Evolutionary conservation across 805 yeast genomes (phyloP).

Genomic region (Candida fluviatilis): DNA sequence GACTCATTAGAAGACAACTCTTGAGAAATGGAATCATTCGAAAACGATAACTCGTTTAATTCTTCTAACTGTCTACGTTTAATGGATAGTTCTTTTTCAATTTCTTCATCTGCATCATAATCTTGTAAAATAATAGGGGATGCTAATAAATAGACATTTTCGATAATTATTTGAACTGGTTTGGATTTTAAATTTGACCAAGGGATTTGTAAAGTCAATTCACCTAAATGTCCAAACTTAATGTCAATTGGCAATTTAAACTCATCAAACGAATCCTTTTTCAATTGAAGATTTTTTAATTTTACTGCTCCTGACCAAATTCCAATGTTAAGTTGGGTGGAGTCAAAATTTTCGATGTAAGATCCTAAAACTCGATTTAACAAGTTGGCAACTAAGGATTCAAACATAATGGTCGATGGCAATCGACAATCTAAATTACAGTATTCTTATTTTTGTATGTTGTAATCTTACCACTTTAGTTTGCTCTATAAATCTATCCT

Average conservation of each 20-base stretch:
- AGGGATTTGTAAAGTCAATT: conserved; percentile 85
- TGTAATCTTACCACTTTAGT: too few relatives aligned
- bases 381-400: conserved; percentile 60
- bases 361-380: conserved; percentile 61
- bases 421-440: not conserved
- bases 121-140: conserved; percentile 63
- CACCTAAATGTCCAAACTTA: conserved; percentile 85
- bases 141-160: conserved; percentile 82
- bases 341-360: conserved; percentile 92
- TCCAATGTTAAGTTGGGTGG: conserved; percentile 91
- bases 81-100: conserved; percentile 55
- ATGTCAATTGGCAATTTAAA: conserved; percentile 85
- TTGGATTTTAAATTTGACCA: conserved; percentile 93
- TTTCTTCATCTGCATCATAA: conserved; percentile 53
- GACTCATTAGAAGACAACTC: conserved; percentile 60
- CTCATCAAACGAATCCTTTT: conserved; percentile 85
- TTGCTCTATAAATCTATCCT: too few relatives aligned
- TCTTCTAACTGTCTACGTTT: conserved; percentile 63
- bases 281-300: conserved; percentile 68
- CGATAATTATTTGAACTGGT: conserved; percentile 84
- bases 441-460: too few relatives aligned
- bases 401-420: conserved; percentile 43
- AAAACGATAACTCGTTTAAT: conserved; percentile 59
- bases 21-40: conserved; percentile 25
- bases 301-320: conserved; percentile 98